These are phyloP conservation scores for Rhodamnia argentea DNA, from an alignment of 345 rosid species.

Conservation along the genomic window DNA sequence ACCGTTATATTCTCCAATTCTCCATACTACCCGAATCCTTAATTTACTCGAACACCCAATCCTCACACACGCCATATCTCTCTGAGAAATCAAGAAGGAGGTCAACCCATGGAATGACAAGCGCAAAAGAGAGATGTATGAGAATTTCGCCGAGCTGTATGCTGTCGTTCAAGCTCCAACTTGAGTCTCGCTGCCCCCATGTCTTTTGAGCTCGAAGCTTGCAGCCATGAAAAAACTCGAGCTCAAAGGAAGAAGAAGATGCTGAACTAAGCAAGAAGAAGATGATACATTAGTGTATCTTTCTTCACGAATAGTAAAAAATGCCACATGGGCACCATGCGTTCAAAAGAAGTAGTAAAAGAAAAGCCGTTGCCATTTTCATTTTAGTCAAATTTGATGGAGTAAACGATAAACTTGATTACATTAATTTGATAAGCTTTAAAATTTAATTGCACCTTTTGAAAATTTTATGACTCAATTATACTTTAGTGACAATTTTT, in stretches of 20 bases:
- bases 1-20: constrained; percentile 91
- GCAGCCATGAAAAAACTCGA: neutral
- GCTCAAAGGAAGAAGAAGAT: neutral
- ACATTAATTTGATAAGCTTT: neutral
- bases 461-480: neutral
- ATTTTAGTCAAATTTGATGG: neutral
- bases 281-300: neutral
- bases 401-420: neutral
- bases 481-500: neutral
- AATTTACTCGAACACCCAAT: neutral
- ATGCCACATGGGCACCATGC: neutral
- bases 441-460: neutral
- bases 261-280: neutral
- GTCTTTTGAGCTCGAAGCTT: neutral
- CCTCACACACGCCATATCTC: neutral
- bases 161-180: constrained; percentile 62
- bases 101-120: constrained; percentile 90
- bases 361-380: neutral
- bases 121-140: constrained; percentile 93
- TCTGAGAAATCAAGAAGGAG: constrained; percentile 35
- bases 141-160: constrained; percentile 80
- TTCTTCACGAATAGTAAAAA: neutral
- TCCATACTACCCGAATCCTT: neutral
- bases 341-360: neutral
- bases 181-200: neutral